phyloP scores from a whole-genome alignment of 2,329 filamentous ascomycete genomes.

The Alternaria gansuensis region DNA sequence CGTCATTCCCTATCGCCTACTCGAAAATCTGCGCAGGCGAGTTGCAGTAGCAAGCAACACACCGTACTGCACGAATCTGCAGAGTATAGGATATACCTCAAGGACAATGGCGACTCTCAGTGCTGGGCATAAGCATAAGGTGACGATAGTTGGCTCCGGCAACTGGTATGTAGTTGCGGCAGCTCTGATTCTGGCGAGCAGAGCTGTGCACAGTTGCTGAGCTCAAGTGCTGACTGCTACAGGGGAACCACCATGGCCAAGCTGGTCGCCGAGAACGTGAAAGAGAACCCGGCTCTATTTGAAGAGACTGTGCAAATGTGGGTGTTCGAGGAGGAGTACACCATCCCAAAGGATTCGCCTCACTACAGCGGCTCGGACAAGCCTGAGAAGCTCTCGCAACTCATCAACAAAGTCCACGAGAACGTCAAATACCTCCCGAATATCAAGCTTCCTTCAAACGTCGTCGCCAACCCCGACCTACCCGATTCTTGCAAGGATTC shows the following conservation, averaged over 20 bases:
- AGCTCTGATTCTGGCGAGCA: neutral
- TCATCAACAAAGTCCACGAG: conserved; percentile 94
- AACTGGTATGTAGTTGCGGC: conserved; percentile 76
- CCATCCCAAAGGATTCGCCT: conserved; percentile 73
- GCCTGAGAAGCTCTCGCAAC: conserved; percentile 83
- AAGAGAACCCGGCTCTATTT: conserved; percentile 79
- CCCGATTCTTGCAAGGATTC: conserved; percentile 82
- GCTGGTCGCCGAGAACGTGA: conserved; percentile 92
- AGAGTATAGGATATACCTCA: conserved; percentile 13
- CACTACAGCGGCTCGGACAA: conserved; percentile 72
- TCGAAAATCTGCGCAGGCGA: conserved; percentile 20
- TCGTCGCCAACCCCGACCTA: conserved; percentile 83
- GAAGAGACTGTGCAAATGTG: conserved; percentile 96
- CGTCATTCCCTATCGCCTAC: conserved; percentile 33
- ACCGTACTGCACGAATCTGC: conserved; percentile 8
- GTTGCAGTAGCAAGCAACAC: conserved; percentile 19
- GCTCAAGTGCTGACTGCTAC: conserved; percentile 21
- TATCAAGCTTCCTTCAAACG: conserved; percentile 81
- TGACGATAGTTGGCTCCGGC: conserved; percentile 92
- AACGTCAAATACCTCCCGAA: conserved; percentile 98
- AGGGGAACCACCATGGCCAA: conserved; percentile 98
- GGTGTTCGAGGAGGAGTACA: conserved; percentile 94
- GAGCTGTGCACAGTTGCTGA: neutral
- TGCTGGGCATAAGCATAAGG: conserved; percentile 80
- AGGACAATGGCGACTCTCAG: conserved; percentile 60